Evolutionary conservation across 805 yeast species (phyloP).

Genomic region (Pichia thaimueangensis): DNA sequence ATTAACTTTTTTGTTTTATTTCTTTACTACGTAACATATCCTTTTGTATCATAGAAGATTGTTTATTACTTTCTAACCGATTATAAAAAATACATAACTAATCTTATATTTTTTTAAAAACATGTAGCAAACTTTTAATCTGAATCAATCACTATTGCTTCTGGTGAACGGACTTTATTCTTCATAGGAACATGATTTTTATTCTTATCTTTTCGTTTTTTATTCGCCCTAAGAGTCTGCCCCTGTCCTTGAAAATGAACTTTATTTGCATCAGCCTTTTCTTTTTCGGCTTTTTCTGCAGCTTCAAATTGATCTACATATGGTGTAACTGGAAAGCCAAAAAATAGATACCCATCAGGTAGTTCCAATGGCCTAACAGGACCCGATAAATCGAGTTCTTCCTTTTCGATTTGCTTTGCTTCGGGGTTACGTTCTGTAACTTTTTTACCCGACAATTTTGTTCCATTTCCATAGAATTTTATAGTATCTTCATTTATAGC

Average conservation of each 20-base stretch:
- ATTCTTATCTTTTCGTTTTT: conserved; percentile 56
- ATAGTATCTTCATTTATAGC: conserved; percentile 27
- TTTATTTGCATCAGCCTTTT: background rate
- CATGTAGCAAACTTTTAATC: too few species aligned
- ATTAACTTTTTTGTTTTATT: too few species aligned
- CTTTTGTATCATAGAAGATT: too few species aligned
- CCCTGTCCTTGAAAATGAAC: conserved; percentile 59
- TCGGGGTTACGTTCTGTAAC: conserved; percentile 14
- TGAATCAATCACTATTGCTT: conserved; percentile 72
- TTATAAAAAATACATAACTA: too few species aligned
- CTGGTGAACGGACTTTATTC: conserved; percentile 65
- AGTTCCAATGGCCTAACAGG: conserved; percentile 66
- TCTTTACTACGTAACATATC: too few species aligned
- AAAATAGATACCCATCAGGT: conserved; percentile 83
- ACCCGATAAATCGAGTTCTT: conserved; percentile 43
- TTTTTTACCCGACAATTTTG: conserved; percentile 61
- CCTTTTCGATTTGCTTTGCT: conserved; percentile 16
- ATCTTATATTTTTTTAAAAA: too few species aligned
- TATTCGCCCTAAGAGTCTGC: conserved; percentile 51
- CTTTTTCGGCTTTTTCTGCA: conserved; percentile 20
- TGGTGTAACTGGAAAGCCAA: conserved; percentile 78
- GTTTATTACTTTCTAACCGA: too few species aligned
- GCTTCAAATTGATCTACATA: conserved; percentile 36
- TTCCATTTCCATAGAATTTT: conserved; percentile 57
- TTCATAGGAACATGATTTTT: conserved; percentile 48